Evolutionary conservation across 2,329 filamentous ascomycete genomes (phyloP), one percentile per base, ranked within the genome.

Genomic region (Ceratocystiopsis sp.): DNA sequence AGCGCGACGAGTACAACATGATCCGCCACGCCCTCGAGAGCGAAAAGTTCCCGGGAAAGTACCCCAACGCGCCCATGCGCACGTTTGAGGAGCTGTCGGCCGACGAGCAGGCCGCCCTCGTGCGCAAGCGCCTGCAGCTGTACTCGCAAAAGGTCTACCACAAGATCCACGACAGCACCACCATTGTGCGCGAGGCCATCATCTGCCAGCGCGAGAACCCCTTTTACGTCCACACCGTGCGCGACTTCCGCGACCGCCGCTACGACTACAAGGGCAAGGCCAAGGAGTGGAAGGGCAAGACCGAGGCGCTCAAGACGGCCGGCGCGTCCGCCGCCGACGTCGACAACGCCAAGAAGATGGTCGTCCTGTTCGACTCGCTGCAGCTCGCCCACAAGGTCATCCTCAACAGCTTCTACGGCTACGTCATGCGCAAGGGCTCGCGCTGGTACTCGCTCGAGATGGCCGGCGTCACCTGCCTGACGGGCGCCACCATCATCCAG

Each of bases 101-200:
- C 2, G 87, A 94, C 46, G 91, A 98, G 55, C 89, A 93, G 60
- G 79, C 87, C 0, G 63, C 55, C 1, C 67, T 91, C 34, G 69
- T 93, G 41, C 81, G 85, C 52, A 98, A 96, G 56, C 78, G 91
- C 33, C 65, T 98, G 40, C 85, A 89, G 50, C 72, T 86, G 33
- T 98, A 93, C 64, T 93, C 85, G 55, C 93, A 96, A 60, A 98
- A 98, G 63, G 93, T 98, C 49, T 98, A 98, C 57, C 91, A 98
- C 69, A 98, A 96, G 60, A 96, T 98, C 46, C 87, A 93, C 59
- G 91, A 96, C 48, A 82, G 84, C 13, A 93, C 80, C 41, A 96
- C 84, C 0, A 91, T 93, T 46, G 80, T 91, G 48, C 78, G 87
- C 43, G 91, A 98, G 59, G 91, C 93, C 12, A 95, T 98, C 57